phyloP scores from a whole-genome alignment of 495 filamentous ascomycete species.

The Lophiotrema nucula region DNA sequence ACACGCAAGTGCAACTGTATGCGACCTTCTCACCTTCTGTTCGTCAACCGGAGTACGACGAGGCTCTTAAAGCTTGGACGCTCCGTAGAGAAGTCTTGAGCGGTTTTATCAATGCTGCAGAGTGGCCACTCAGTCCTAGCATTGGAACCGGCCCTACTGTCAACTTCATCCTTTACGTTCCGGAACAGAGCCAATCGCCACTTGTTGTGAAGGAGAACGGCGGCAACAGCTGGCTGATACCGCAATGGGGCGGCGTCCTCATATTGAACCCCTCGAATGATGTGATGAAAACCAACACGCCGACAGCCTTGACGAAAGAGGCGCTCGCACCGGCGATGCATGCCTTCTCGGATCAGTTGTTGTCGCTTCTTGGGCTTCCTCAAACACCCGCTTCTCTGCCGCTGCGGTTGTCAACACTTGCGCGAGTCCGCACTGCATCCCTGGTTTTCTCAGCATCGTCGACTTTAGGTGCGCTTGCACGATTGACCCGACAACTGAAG shows the following conservation, averaged over 20 bases:
- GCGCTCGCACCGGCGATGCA: slow-evolving; percentile 75
- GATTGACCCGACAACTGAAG: slow-evolving; percentile 77
- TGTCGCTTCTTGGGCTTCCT: slow-evolving; percentile 85
- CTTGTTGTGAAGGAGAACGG: slow-evolving; percentile 66
- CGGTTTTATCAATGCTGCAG: slow-evolving; percentile 93
- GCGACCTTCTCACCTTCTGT: slow-evolving; percentile 76
- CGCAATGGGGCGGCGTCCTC: slow-evolving; percentile 93
- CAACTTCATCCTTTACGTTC: slow-evolving; percentile 91
- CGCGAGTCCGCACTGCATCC: slow-evolving; percentile 79
- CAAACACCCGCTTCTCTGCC: slow-evolving; percentile 75
- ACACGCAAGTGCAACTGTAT: slow-evolving; percentile 94
- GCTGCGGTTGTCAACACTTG: slow-evolving; percentile 78
- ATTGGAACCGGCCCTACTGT: slow-evolving; percentile 90
- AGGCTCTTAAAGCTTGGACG: slow-evolving; percentile 56
- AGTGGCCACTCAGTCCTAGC: slow-evolving; percentile 94
- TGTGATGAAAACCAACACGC: slow-evolving; percentile 36
- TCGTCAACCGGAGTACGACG: slow-evolving; percentile 55
- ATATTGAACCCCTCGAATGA: slow-evolving; percentile 62
- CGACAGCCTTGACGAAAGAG: slow-evolving; percentile 51
- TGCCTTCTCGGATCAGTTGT: slow-evolving; percentile 87
- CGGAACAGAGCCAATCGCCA: slow-evolving; percentile 57
- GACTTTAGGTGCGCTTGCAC: slow-evolving; percentile 87
- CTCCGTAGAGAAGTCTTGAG: slow-evolving; percentile 84
- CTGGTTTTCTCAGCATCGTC: slow-evolving; percentile 87
- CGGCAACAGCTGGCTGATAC: slow-evolving; percentile 89